A percentile compares a stretch with the other conserved stretches of the same genome.
phyloP scores from a whole-genome alignment of 2,329 filamentous ascomycete genomes.

The Ophiostoma triangulosporum region DNA sequence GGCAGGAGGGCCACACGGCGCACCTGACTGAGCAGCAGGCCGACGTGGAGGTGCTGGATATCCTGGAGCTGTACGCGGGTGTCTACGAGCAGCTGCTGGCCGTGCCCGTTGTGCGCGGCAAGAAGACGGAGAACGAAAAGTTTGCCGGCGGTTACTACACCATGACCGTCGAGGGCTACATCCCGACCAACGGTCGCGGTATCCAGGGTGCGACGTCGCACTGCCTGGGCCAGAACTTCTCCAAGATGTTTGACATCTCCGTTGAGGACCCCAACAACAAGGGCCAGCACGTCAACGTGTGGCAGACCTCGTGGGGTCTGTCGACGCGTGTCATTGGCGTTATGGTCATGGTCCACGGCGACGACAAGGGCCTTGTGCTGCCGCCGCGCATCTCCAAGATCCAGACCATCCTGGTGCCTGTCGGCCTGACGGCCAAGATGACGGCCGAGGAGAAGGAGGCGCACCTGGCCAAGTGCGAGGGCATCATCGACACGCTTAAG shows the following conservation, averaged over 20 bases:
- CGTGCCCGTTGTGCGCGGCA: conserved; percentile 83
- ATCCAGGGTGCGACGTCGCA: conserved; percentile 96
- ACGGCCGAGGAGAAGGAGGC: conserved; percentile 63
- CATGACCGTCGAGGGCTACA: conserved; percentile 93
- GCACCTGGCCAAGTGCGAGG: conserved; percentile 63
- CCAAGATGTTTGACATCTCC: conserved; percentile 95
- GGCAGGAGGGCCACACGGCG: conserved; percentile 91
- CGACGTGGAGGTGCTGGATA: conserved; percentile 76
- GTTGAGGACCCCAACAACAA: conserved; percentile 83
- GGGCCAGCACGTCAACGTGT: conserved; percentile 71
- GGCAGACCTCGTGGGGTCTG: conserved; percentile 98
- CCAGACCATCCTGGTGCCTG: conserved; percentile 79
- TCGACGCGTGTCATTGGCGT: conserved; percentile 95
- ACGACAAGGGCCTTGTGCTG: conserved; percentile 88
- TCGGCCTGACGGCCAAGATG: conserved; percentile 83
- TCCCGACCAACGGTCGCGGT: conserved; percentile 85
- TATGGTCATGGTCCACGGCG: conserved; percentile 97
- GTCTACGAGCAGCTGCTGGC: conserved; percentile 91
- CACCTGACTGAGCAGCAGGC: conserved; percentile 75
- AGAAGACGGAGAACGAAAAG: conserved; percentile 96
- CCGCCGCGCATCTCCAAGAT: conserved; percentile 80
- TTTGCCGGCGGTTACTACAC: conserved; percentile 96
- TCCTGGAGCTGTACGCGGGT: conserved; percentile 81
- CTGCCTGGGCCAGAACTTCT: conserved; percentile 93
- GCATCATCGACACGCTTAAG: conserved; percentile 54